phyloP scores from a whole-genome alignment of 208 protist species.

The Crithidia fasciculata region DNA sequence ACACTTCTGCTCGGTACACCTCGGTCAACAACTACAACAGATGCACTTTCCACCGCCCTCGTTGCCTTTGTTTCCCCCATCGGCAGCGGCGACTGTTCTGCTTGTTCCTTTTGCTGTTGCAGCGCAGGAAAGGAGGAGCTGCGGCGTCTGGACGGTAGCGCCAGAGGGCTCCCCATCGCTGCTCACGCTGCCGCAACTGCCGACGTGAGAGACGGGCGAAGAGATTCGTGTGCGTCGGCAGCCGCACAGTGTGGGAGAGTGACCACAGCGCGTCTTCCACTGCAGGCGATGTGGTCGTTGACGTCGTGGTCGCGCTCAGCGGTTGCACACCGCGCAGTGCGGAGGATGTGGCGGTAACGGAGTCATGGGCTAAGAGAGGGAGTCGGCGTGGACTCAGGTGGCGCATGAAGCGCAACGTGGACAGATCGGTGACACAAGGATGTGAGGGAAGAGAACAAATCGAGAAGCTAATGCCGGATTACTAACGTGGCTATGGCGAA shows the following conservation, averaged over 20 bases:
- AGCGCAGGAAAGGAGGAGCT: no score
- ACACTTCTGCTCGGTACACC: no score
- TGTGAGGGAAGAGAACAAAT: no score
- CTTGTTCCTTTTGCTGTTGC: no score
- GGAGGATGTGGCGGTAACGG: neutral
- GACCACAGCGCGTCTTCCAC: neutral
- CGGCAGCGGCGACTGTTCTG: neutral
- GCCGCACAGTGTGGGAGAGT: neutral
- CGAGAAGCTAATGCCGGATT: no score
- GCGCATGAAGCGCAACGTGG: constrained; percentile 5
- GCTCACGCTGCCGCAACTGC: constrained; percentile 53
- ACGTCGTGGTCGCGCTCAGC: constrained; percentile 1
- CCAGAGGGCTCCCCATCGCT: constrained; percentile 51
- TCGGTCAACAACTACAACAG: no score
- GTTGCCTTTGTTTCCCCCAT: neutral
- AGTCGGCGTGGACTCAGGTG: constrained; percentile 11
- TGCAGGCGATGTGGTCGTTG: neutral
- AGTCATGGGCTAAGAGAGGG: constrained; percentile 15
- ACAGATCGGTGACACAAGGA: no score
- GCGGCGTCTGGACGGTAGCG: constrained; percentile 33
- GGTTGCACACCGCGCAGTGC: neutral
- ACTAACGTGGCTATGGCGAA: no score
- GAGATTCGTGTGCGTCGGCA: neutral
- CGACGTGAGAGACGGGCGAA: constrained; percentile 34
- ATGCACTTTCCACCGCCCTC: no score